Percentiles rank a stretch among this genome's conserved stretches.
Evolutionary conservation across 805 yeast species (phyloP).

Genomic region (Candida schatavii): DNA sequence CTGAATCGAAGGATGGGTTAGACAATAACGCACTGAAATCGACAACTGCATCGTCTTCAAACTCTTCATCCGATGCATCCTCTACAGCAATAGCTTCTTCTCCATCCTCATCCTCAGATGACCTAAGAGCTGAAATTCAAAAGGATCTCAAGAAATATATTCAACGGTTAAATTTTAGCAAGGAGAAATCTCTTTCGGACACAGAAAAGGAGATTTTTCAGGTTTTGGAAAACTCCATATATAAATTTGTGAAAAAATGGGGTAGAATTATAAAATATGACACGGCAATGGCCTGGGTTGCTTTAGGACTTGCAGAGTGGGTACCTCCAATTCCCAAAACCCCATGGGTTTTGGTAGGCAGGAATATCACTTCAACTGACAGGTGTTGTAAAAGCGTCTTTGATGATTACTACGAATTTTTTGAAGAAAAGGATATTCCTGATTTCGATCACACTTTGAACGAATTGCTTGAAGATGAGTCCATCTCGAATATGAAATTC

Average conservation of each 20-base stretch:
- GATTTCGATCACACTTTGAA: conserved; percentile 12
- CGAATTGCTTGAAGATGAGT: conserved; percentile 25
- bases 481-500: conserved; percentile 44
- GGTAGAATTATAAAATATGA: conserved; percentile 75
- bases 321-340: conserved; percentile 61
- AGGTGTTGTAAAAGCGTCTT: conserved; percentile 30
- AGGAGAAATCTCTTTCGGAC: conserved; percentile 24
- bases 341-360: conserved; percentile 53
- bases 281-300: conserved; percentile 83
- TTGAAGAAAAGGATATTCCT: conserved; percentile 17
- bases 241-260: conserved; percentile 72
- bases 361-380: conserved; percentile 25
- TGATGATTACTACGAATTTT: conserved; percentile 37
- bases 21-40: background rate
- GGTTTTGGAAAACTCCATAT: conserved; percentile 56
- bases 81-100: background rate
- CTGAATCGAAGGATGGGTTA: background rate
- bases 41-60: background rate
- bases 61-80: background rate
- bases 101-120: background rate
- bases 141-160: conserved; percentile 63
- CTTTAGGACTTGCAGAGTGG: conserved; percentile 87
- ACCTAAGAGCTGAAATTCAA: conserved; percentile 36
- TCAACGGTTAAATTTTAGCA: conserved; percentile 35
- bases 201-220: conserved; percentile 54